Conservation (phyloP, 1,284 basidiomycete genomes). For the Pseudozyma thailandica region DNA sequence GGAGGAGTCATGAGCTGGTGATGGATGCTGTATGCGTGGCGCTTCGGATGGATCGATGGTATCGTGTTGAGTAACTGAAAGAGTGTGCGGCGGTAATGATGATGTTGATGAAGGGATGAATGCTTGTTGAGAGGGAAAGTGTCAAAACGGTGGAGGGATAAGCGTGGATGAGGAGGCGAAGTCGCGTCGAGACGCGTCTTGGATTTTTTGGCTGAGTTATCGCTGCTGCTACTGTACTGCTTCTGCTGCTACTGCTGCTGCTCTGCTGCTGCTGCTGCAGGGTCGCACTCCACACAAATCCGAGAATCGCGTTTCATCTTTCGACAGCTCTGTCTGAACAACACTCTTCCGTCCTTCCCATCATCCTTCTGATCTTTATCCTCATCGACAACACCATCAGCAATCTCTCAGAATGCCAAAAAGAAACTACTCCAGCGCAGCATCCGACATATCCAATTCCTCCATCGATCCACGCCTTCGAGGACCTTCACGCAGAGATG, state of each 20-base stretch:
- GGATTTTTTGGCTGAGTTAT: constrained; percentile 1
- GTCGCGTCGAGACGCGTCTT: constrained; percentile 25
- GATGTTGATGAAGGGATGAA: not conserved
- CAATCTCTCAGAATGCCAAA: constrained; percentile 10
- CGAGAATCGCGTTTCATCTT: constrained; percentile 13
- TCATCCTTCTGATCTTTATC: not conserved
- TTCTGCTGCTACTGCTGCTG: no score
- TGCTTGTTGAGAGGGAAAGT: not conserved
- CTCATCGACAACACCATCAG: not conserved
- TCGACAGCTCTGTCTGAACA: constrained; percentile 2
- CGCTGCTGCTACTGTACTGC: not conserved
- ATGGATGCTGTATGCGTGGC: no score
- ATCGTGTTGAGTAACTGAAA: no score
- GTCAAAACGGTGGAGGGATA: not conserved
- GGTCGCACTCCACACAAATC: no score
- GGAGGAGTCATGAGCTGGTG: no score
- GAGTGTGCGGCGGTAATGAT: not conserved
- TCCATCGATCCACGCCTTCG: constrained; percentile 9
- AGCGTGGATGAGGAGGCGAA: not conserved
- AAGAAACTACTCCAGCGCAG: not conserved
- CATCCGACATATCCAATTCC: constrained; percentile 13
- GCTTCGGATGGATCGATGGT: no score
- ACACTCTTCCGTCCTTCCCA: not conserved
- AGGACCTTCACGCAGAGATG: constrained; percentile 12
- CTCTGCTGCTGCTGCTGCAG: constrained; percentile 9